Evolutionary conservation across 345 rosid species (phyloP).

Genomic region (Camelina laxa): DNA sequence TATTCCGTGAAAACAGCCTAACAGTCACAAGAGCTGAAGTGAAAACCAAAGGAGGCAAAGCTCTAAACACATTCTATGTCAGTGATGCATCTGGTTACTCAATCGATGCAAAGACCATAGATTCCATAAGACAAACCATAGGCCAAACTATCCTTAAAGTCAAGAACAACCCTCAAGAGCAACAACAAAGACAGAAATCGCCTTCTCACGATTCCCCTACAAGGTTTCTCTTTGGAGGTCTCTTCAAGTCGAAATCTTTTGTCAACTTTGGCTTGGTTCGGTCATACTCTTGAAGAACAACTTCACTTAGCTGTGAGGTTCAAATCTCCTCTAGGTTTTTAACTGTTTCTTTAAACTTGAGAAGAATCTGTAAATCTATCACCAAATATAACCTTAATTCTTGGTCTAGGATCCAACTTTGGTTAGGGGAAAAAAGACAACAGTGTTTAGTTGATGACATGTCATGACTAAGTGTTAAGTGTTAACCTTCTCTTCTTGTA

Average conservation of each 20-base stretch:
- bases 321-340: constrained; percentile 24
- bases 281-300: constrained; percentile 66
- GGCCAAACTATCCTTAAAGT: constrained; percentile 91
- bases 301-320: constrained; percentile 26
- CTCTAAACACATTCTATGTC: constrained; percentile 84
- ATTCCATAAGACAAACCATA: constrained; percentile 69
- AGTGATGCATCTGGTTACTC: constrained; percentile 78
- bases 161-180: constrained; percentile 61
- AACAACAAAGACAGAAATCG: constrained; percentile 54
- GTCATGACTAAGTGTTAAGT: constrained; percentile 37
- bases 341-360: constrained; percentile 22
- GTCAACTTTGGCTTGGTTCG: constrained; percentile 89
- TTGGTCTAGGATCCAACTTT: constrained; percentile 41
- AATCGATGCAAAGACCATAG: constrained; percentile 74
- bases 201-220: constrained; percentile 69
- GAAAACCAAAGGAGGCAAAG: constrained; percentile 82
- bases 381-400: constrained; percentile 36
- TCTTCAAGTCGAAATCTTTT: constrained; percentile 87
- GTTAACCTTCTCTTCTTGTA: constrained; percentile 30
- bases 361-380: constrained; percentile 40
- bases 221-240: constrained; percentile 82
- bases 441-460: constrained; percentile 19
- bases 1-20: constrained; percentile 90
- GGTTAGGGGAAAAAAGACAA: constrained; percentile 5
- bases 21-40: constrained; percentile 91